Conservation (phyloP, 106 monocot genomes). For the Iris macrosiphon region DNA sequence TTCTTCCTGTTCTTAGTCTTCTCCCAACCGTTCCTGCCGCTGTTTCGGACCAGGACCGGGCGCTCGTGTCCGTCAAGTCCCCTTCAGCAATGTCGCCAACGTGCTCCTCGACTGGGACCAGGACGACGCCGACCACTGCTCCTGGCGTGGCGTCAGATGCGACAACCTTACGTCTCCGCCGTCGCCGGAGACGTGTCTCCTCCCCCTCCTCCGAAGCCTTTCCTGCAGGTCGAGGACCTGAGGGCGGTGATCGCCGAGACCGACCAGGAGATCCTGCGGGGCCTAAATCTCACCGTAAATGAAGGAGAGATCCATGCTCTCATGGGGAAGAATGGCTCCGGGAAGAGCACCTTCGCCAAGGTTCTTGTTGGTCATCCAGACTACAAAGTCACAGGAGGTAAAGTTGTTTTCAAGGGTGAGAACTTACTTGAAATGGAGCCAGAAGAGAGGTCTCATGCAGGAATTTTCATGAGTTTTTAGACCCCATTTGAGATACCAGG, state of each 20-base stretch:
- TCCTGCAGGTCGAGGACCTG: conserved; percentile 72
- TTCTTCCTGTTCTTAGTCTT: no score
- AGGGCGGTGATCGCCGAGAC: conserved; percentile 65
- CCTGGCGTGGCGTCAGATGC: no score
- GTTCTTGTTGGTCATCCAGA: conserved; percentile 99
- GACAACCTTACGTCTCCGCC: no score
- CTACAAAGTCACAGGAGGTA: conserved; percentile 86
- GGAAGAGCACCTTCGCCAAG: conserved; percentile 92
- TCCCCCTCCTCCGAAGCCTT: conserved; percentile 15
- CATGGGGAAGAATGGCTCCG: conserved; percentile 97
- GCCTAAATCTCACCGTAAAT: conserved; percentile 72
- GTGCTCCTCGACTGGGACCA: no score
- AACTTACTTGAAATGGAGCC: conserved; percentile 86
- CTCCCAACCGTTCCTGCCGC: no score
- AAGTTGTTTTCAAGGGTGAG: conserved; percentile 71
- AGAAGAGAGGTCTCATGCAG: conserved; percentile 95
- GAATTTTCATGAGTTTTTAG: conserved; percentile 95
- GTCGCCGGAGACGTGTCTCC: conserved; percentile 13
- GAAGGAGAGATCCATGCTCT: conserved; percentile 95
- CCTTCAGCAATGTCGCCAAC: no score
- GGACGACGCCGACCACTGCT: no score
- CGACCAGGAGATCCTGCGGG: conserved; percentile 60
- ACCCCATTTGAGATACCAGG: conserved; percentile 94
- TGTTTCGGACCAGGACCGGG: no score
- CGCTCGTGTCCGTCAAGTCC: no score